Evolutionary conservation across 1,139 yeast species (phyloP), one percentile per base, ranked within the genome.

Genomic region (Hansenula sp.): DNA sequence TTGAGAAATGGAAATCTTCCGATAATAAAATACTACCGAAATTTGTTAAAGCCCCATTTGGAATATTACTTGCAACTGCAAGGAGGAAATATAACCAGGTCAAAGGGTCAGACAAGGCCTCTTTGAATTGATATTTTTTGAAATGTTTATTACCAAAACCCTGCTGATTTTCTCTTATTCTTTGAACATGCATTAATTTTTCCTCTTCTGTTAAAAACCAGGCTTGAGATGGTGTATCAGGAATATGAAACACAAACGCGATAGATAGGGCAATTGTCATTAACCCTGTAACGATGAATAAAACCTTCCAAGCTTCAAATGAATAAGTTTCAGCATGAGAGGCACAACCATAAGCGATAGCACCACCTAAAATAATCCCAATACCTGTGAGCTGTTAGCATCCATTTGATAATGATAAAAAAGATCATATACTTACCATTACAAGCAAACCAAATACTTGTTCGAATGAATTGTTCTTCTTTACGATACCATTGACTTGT

Each of bases 91-190:
- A 70, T 33, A 80, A 53, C 38, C 38, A 36, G 7, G 84, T 81
- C 54, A 80, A 55, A 31, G 62, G 53, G 46, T 72, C 76, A 8
- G 45, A 47, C 21, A 71, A 47, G 1, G 72, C 72, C 52, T 72
- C 77, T 51, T 58, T 61, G 36, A 80, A 66, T 57, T 82, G 88
- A 42, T 74, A 61, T 59, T 57, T 62, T 51, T 81, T 80, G 61
- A 77, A 75, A 41, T 70, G 67, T 46, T 65, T 68, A 55, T 74
- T 76, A 43, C 84, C 84, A 50, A 76, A 76, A 21, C 85, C 86
- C 57, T 69, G 72, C 45, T 70, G 65, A 52, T 71, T 71, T 9
- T 53, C 56, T 44, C 70, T 62, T 64, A 81, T 74, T 46, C 77
- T 67, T 41, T 77, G 74, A 32, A 78, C 69, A 15, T 72, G 74